A percentile compares a stretch with the other conserved stretches of the same genome.
Evolutionary conservation across 148 eudicot genomes (phyloP).

Genomic region (Rhododendron williamsianum): DNA sequence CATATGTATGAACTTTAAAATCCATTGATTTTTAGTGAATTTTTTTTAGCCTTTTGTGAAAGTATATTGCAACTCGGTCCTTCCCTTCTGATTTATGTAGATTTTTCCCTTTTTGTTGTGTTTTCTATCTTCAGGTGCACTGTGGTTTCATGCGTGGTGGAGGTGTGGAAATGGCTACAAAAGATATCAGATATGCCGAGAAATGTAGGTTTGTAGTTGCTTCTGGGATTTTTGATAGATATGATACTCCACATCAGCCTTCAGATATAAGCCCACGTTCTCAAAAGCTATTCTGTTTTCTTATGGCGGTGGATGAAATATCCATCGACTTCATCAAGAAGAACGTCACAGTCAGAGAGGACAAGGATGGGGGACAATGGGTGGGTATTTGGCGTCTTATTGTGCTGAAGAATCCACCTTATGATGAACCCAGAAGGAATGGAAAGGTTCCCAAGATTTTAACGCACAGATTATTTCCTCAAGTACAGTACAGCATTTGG

Average conservation of each 20-base stretch:
- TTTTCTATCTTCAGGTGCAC: slow-evolving; percentile 57
- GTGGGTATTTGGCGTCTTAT: slow-evolving; percentile 93
- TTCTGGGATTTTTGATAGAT: slow-evolving; percentile 95
- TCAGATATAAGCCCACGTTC: slow-evolving; percentile 73
- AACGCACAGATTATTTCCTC: slow-evolving; percentile 86
- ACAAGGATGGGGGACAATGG: slow-evolving; percentile 78
- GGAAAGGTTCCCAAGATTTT: slow-evolving; percentile 96
- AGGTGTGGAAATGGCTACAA: slow-evolving; percentile 79
- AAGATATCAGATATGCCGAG: slow-evolving; percentile 66
- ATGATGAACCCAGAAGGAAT: slow-evolving; percentile 95
- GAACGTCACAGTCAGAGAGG: slow-evolving; percentile 68
- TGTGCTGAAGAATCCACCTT: slow-evolving; percentile 78
- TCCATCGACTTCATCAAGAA: slow-evolving; percentile 69
- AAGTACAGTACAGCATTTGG: slow-evolving; percentile 91
- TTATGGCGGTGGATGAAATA: slow-evolving; percentile 91
- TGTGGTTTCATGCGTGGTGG: slow-evolving; percentile 87
- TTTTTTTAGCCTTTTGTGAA: background rate
- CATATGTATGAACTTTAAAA: background rate
- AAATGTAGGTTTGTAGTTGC: slow-evolving; percentile 90
- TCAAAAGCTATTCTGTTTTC: slow-evolving; percentile 76
- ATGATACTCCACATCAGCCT: slow-evolving; percentile 92
- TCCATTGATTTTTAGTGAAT: background rate
- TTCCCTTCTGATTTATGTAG: background rate
- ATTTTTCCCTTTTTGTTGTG: background rate
- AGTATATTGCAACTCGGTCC: background rate